Conservation (phyloP, 345 rosid genomes). For the Cardamine occulta region DNA sequence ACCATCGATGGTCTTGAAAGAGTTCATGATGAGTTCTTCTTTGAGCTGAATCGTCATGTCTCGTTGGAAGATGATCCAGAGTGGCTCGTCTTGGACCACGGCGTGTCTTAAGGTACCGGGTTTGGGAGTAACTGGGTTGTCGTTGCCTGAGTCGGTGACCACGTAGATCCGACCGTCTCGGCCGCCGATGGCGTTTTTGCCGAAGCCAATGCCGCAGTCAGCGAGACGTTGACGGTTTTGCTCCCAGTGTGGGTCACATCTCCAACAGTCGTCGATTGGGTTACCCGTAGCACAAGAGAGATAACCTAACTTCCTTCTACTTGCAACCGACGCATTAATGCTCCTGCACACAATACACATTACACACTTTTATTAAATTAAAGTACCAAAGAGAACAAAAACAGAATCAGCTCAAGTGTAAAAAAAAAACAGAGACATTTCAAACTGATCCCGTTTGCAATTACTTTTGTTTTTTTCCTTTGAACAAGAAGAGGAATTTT, state of each 20-base stretch:
- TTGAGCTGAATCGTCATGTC: constrained; percentile 76
- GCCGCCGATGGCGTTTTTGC: constrained; percentile 79
- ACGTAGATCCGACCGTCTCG: constrained; percentile 75
- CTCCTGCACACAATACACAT: constrained; percentile 45
- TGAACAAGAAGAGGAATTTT: not conserved
- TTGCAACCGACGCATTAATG: constrained; percentile 56
- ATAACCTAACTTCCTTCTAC: constrained; percentile 67
- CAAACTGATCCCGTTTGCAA: not conserved
- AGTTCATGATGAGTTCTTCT: constrained; percentile 82
- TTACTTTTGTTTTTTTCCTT: not conserved
- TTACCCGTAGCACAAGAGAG: constrained; percentile 76
- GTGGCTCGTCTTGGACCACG: constrained; percentile 73
- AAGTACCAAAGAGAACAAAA: not conserved
- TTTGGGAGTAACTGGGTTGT: constrained; percentile 66
- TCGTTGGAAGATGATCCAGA: constrained; percentile 76
- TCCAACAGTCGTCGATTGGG: constrained; percentile 86
- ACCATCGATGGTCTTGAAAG: constrained; percentile 79
- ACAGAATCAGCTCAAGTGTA: not conserved
- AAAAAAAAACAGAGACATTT: constrained; percentile 18
- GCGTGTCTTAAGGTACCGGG: constrained; percentile 76
- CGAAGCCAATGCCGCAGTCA: constrained; percentile 80
- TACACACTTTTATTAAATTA: not conserved
- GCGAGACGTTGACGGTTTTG: constrained; percentile 68
- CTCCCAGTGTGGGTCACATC: constrained; percentile 88
- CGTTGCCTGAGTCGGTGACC: constrained; percentile 63